Evolutionary conservation across 257 asterid genomes (phyloP), one percentile per base, ranked within the genome.

Genomic region (Verbena officinalis): DNA sequence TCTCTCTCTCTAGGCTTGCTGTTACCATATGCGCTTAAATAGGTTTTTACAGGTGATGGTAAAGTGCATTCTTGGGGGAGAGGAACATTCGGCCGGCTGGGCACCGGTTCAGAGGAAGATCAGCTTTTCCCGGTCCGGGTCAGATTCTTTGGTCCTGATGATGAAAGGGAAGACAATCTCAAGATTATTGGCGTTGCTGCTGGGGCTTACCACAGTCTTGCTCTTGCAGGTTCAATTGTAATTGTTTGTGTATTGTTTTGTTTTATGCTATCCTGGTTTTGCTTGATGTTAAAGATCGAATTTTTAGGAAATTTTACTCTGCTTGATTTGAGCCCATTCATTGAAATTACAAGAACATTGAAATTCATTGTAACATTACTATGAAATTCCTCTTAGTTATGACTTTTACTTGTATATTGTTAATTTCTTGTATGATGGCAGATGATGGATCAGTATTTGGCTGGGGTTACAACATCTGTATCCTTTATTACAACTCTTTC

Each of bases 401-500:
- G 40, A 9, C 40, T 36, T 36, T 1, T 4, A 3, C 10, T 3
- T 36, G 40, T 36, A 5, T n/a, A n/a, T 23, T 9, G 11, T 44
- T 58, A 52, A 20, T 27, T 12, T 68, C 66, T 57, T 71, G 49
- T 69, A 48, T 76, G 48, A 61, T 77, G 59, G 75, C 95, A 92
- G 97, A 89, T 83, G 96, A 89, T 81, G 98, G 98, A 79, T 82
- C 92, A 22, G 71, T 92, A 22, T 89, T 96, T 96, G 95, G 89
- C 44, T 89, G 98, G 98, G 97, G 98, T 62, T 84, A 87, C 67
- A 90, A 86, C 66, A 55, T 64, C 31, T 92, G 97, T 92, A 92
- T 92, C 97, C 98, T 87, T 77, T 48, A 31, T 59, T 51, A 49
- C 64, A 43, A 22, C 55, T 19, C 3, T 44, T 52, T 68, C 59